Evolutionary conservation across 2,329 filamentous ascomycete species (phyloP), one percentile per base, ranked within the genome.

Genomic region (Alternaria infectoria): DNA sequence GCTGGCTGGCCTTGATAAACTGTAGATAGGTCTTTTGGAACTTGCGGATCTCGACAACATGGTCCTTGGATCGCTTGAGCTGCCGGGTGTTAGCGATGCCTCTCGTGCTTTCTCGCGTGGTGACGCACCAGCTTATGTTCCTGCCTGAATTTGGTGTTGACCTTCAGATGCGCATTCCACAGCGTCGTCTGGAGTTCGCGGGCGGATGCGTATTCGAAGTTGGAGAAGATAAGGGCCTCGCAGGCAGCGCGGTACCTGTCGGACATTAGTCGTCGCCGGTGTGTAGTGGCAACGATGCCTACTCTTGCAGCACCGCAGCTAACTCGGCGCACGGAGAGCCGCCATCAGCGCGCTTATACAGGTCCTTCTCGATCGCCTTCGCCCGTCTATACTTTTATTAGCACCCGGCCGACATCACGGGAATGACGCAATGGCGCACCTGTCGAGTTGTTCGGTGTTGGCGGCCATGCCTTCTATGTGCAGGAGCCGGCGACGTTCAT

Each of bases 1-100:
- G 89, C 80, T 96, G 92, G 69, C 93, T 91, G 50, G 90, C 90
- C 80, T 95, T 96, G 71, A 98, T 88, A 78, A 97, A 98, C 69
- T 89, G 88, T 61, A 90, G 84, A 79, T 96, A 98, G 67, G 90
- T 86, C 80, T 92, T 94, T 77, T 92, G 90, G 54, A 95, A 84
- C 80, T 93, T 96, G 67, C 94, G 89, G 73, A 88, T 89, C 80
- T 88, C 86, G 49, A 89, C 87, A 59, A 85, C 83, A 71, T 83
- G 85, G 72, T 85, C 85, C 70, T 84, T 85, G 61, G 81, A 81
- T 69, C 86, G 74, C 65, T 74, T 79, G 81, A 87, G 78, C 85
- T 81, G 61, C 19, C 30, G 15, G 9, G 17, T 43, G 28, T 73
- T 54, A 73, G 65, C 49, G 32, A 15, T 28, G 40, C 46, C 11